Percentiles rank a stretch among this genome's conserved stretches.
These are phyloP conservation scores for Wickerhamiella brachini DNA, from an alignment of 805 yeast genomes.

Conservation along the genomic window DNA sequence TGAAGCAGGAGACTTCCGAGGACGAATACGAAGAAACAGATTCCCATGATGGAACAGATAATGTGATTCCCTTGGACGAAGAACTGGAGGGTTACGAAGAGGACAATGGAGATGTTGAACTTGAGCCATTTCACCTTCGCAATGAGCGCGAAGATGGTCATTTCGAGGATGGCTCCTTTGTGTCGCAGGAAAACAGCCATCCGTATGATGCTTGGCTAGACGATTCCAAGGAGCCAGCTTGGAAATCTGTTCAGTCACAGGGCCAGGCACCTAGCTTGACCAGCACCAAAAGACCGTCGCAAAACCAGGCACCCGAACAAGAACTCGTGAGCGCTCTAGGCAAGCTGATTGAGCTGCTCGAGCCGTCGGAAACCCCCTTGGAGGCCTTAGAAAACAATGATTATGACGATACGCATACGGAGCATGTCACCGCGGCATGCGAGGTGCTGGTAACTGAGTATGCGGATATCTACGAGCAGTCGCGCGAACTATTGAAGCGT, in stretches of 20 bases:
- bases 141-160: constrained; percentile 45
- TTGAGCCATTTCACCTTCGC: constrained; percentile 51
- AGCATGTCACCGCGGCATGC: constrained; percentile 1
- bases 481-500: background rate
- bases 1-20: no score
- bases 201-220: constrained; percentile 30
- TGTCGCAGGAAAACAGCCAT: constrained; percentile 29
- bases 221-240: no score
- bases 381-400: constrained; percentile 24
- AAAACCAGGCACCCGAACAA: constrained; percentile 26
- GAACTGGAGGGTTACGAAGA: background rate
- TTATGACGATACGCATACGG: constrained; percentile 7
- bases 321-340: background rate
- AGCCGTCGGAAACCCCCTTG: constrained; percentile 19
- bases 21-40: background rate
- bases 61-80: background rate
- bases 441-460: background rate
- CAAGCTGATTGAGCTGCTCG: background rate
- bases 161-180: constrained; percentile 50
- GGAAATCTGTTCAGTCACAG: no score
- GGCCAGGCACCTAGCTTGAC: no score
- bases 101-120: constrained; percentile 25
- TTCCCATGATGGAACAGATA: no score
- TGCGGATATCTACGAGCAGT: background rate
- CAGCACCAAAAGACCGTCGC: no score